Conservation (phyloP, 176 grass and related monocot genomes). For the Thalia dealbata region DNA sequence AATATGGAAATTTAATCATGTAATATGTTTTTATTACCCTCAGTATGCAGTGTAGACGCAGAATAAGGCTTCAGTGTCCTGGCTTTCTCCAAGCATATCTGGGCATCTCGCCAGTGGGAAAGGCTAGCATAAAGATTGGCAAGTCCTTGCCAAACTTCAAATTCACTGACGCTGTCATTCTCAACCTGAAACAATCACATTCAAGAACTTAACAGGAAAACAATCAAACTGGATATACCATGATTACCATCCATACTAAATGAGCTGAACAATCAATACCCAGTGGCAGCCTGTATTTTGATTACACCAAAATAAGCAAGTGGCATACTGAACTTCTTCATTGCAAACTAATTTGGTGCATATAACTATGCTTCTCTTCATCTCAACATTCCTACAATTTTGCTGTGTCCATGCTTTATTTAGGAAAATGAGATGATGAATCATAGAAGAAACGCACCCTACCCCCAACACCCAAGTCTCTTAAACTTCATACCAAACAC, state of each 20-base stretch:
- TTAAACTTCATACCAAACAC: too few relatives aligned
- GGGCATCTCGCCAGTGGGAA: slow-evolving; percentile 77
- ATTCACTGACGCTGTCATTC: slow-evolving; percentile 60
- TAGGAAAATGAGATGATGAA: too few relatives aligned
- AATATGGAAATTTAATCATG: background rate
- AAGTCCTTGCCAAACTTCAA: slow-evolving; percentile 99
- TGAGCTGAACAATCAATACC: too few relatives aligned
- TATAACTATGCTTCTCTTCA: too few relatives aligned
- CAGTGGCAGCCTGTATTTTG: too few relatives aligned
- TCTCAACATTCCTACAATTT: too few relatives aligned
- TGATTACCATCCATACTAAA: background rate
- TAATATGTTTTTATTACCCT: slow-evolving; percentile 33
- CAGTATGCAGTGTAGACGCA: slow-evolving; percentile 50
- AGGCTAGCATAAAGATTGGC: slow-evolving; percentile 80
- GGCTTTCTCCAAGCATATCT: slow-evolving; percentile 95
- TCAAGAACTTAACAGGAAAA: background rate
- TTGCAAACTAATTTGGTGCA: too few relatives aligned
- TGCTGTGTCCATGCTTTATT: too few relatives aligned
- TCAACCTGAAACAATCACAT: slow-evolving; percentile 33
- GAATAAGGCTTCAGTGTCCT: slow-evolving; percentile 64
- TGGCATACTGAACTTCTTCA: background rate
- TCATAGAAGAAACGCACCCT: too few relatives aligned
- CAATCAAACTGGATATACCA: background rate
- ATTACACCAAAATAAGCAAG: too few relatives aligned
- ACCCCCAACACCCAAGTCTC: too few relatives aligned